These are phyloP conservation scores for Dimocarpus longan DNA, from an alignment of 345 rosid genomes.

Conservation along the genomic window DNA sequence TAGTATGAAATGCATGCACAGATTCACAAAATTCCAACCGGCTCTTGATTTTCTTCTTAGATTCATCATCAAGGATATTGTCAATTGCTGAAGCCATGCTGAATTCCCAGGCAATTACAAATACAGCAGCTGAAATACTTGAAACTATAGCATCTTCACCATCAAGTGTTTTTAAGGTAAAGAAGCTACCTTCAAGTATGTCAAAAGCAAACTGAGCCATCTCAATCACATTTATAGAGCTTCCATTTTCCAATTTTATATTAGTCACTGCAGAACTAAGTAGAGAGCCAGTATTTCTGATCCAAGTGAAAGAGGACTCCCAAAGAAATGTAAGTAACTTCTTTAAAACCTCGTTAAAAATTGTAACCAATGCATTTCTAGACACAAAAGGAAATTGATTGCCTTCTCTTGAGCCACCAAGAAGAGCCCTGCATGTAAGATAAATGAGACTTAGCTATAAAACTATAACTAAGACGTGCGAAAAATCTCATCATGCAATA, in stretches of 20 bases:
- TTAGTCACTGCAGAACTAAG: slow-evolving; percentile 37
- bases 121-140: slow-evolving; percentile 57
- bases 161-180: slow-evolving; percentile 52
- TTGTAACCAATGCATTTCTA: slow-evolving; percentile 49
- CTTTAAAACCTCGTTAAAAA: slow-evolving; percentile 50
- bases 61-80: slow-evolving; percentile 38
- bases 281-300: slow-evolving; percentile 52
- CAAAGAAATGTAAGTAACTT: slow-evolving; percentile 56
- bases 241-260: slow-evolving; percentile 31
- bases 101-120: slow-evolving; percentile 70
- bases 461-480: slow-evolving; percentile 11
- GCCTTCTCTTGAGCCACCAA: slow-evolving; percentile 70
- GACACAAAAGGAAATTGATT: slow-evolving; percentile 55
- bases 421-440: slow-evolving; percentile 61
- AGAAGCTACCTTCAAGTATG: slow-evolving; percentile 65
- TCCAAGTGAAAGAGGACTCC: slow-evolving; percentile 62
- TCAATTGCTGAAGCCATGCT: slow-evolving; percentile 43
- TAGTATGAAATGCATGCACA: slow-evolving; percentile 43
- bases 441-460: not conserved
- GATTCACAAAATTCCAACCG: slow-evolving; percentile 48
- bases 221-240: slow-evolving; percentile 34
- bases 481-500: slow-evolving; percentile 16
- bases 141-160: slow-evolving; percentile 60
- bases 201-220: slow-evolving; percentile 65
- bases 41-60: slow-evolving; percentile 32